Evolutionary conservation across 768 basidiomycete species (phyloP).

Genomic region (Leccinum subtestaceum): DNA sequence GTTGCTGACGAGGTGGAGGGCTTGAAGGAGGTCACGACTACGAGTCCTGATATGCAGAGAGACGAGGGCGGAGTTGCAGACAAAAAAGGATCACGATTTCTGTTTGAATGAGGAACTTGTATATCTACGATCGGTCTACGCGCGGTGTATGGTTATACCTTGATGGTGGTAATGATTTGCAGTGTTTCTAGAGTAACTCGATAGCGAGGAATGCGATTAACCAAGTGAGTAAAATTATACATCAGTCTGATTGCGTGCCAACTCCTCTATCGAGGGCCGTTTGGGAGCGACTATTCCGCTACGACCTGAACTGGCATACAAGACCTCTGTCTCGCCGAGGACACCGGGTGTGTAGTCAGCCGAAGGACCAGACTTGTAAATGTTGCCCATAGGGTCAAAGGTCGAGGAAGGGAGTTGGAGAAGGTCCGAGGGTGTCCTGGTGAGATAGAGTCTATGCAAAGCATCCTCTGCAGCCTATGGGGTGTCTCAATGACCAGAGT

Average conservation of each 20-base stretch:
- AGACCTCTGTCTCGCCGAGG: slow-evolving; percentile 60
- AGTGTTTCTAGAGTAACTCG: background rate
- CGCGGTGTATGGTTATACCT: background rate
- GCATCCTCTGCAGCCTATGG: slow-evolving; percentile 82
- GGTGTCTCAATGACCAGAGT: background rate
- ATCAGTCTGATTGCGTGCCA: slow-evolving; percentile 18
- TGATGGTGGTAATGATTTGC: background rate
- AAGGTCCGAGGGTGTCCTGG: slow-evolving; percentile 65
- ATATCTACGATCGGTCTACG: background rate
- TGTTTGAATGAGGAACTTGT: background rate
- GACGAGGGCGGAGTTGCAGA: background rate
- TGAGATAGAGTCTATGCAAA: slow-evolving; percentile 78
- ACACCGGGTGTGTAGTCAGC: slow-evolving; percentile 51
- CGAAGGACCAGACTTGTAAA: slow-evolving; percentile 49
- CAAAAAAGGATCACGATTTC: background rate
- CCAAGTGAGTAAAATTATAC: slow-evolving; percentile 25
- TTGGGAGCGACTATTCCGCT: slow-evolving; percentile 39
- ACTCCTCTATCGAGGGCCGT: slow-evolving; percentile 27
- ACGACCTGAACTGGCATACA: slow-evolving; percentile 67
- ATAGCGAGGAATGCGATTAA: slow-evolving; percentile 28
- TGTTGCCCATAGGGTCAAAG: slow-evolving; percentile 57
- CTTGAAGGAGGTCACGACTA: slow-evolving; percentile 4
- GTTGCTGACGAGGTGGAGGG: slow-evolving; percentile 2
- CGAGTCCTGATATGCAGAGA: background rate
- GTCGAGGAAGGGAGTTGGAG: slow-evolving; percentile 73